Evolutionary conservation across 345 rosid species (phyloP).

Genomic region (Mangifera indica): DNA sequence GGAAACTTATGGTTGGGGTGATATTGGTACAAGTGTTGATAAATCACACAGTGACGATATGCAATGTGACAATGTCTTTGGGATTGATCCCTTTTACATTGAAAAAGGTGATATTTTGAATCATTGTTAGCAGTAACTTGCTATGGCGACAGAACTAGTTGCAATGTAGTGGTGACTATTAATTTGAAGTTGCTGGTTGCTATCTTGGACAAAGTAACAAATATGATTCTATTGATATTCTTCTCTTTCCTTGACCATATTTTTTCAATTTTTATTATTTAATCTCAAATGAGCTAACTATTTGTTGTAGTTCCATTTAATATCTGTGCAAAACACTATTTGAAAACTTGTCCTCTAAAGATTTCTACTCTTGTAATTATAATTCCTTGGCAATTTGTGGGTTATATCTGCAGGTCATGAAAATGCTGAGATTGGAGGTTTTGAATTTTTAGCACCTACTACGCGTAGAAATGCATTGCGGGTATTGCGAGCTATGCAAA

Average conservation of each 20-base stretch:
- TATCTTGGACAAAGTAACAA: not conserved
- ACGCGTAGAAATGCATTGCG: slow-evolving; percentile 79
- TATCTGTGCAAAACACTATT: not conserved
- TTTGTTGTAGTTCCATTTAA: not conserved
- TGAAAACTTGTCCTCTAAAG: not conserved
- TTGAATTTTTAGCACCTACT: slow-evolving; percentile 89
- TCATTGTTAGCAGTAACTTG: not conserved
- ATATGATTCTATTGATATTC: not conserved
- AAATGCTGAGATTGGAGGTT: slow-evolving; percentile 52
- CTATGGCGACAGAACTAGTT: not conserved
- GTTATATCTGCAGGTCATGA: slow-evolving; percentile 42
- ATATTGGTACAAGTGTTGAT: slow-evolving; percentile 35
- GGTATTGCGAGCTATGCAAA: slow-evolving; percentile 93
- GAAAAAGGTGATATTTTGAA: slow-evolving; percentile 52
- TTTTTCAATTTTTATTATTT: not conserved
- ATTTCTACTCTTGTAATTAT: not conserved
- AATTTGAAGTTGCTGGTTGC: not conserved
- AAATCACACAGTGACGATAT: slow-evolving; percentile 37
- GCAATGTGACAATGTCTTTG: slow-evolving; percentile 51
- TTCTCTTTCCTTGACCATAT: not conserved
- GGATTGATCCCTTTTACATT: slow-evolving; percentile 77
- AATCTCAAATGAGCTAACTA: not conserved
- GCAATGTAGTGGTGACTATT: not conserved
- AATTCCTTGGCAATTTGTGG: not conserved
- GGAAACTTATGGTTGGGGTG: slow-evolving; percentile 87